A percentile compares a stretch with the other conserved stretches of the same genome.
Evolutionary conservation across 257 asterid genomes (phyloP).

Genomic region (Perilla frutescens): DNA sequence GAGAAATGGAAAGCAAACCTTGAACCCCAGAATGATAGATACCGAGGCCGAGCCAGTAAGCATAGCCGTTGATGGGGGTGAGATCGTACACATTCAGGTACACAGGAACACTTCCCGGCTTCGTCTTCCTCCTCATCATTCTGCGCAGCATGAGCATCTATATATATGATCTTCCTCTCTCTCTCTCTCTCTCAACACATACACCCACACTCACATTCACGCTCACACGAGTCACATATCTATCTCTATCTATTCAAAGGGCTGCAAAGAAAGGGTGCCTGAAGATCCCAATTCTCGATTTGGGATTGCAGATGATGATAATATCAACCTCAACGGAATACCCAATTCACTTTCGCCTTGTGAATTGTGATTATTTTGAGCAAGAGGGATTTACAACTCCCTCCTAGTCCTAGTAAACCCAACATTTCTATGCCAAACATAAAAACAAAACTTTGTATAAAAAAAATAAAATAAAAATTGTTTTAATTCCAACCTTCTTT

Average conservation of each 20-base stretch:
- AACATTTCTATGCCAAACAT: too few relatives aligned
- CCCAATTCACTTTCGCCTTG: slow-evolving; percentile 21
- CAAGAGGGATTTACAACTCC: neutral
- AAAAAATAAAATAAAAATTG: too few relatives aligned
- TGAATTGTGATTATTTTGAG: neutral
- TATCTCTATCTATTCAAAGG: too few relatives aligned
- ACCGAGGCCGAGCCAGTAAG: slow-evolving; percentile 81
- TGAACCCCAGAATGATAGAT: slow-evolving; percentile 74
- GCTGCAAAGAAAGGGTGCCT: too few relatives aligned
- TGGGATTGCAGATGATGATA: slow-evolving; percentile 14
- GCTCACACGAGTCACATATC: too few relatives aligned
- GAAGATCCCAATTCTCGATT: neutral
- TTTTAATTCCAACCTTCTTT: too few relatives aligned
- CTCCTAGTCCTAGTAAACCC: neutral
- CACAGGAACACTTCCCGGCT: slow-evolving; percentile 61
- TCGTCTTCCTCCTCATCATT: slow-evolving; percentile 55
- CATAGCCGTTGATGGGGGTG: slow-evolving; percentile 70
- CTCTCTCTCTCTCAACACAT: neutral
- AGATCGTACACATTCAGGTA: slow-evolving; percentile 76
- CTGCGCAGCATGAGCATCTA: slow-evolving; percentile 46
- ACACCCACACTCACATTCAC: neutral
- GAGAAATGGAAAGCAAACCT: slow-evolving; percentile 38
- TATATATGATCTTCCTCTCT: neutral
- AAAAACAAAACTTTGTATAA: too few relatives aligned
- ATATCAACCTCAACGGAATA: slow-evolving; percentile 21